These are phyloP conservation scores for Tagetes erecta DNA, from an alignment of 129 eudicot genomes.

Conservation along the genomic window DNA sequence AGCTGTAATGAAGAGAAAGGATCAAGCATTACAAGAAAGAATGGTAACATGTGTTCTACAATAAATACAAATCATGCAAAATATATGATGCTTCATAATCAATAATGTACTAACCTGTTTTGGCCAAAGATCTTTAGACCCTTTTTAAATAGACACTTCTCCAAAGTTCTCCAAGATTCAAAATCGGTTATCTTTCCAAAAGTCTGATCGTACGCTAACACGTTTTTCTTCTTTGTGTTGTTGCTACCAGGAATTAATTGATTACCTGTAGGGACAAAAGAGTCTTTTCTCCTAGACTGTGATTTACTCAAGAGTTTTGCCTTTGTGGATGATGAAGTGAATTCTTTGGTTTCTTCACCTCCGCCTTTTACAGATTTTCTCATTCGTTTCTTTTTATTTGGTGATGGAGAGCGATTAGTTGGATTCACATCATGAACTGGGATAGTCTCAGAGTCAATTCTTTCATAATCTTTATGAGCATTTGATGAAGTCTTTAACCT, in stretches of 20 bases:
- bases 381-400: constrained; percentile 36
- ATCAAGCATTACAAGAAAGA: not conserved
- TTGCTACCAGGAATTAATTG: constrained; percentile 28
- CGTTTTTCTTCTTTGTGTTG: constrained; percentile 42
- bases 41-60: not conserved
- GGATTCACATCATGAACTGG: constrained; percentile 35
- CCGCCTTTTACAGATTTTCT: constrained; percentile 36
- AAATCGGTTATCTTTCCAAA: constrained; percentile 34
- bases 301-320: constrained; percentile 31
- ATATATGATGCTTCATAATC: not conserved
- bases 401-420: constrained; percentile 29
- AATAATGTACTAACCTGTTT: constrained; percentile 55
- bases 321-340: constrained; percentile 33
- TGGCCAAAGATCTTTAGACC: constrained; percentile 74
- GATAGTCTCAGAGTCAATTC: constrained; percentile 53
- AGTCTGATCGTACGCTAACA: constrained; percentile 42
- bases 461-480: constrained; percentile 42
- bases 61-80: constrained; percentile 18
- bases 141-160: constrained; percentile 65
- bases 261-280: constrained; percentile 32
- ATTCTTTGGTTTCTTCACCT: constrained; percentile 40
- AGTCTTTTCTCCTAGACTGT: constrained; percentile 43
- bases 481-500: constrained; percentile 55
- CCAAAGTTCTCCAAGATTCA: constrained; percentile 66
- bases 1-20: constrained; percentile 47